Base-by-base conservation (phyloP, 2,329 filamentous ascomycete species). In the Fusarium sp. region DNA sequence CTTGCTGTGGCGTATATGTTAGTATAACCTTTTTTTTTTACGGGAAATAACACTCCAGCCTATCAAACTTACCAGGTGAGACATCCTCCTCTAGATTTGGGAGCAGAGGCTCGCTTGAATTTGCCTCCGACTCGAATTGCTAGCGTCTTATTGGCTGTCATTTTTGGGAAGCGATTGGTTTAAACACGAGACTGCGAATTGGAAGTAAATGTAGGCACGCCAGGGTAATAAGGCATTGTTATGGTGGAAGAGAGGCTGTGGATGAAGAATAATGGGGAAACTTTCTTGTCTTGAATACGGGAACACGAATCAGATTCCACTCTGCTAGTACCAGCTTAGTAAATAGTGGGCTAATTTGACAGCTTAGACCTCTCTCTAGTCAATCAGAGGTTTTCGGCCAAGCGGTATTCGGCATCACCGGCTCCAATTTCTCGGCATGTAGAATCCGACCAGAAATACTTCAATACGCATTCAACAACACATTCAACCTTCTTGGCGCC, bases 61-160 rank as follows among this genome's bases (percentile, higher is more conserved):
- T 47, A 46, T 45, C 12, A 25, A 58, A 52, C 62, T 2, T 65
- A 65, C 62, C 60, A 65, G 38, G 62, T 65, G 16, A 65, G 30
- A 9, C 62, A 65, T 32, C 62, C 62, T 1, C 20, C 64, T 29
- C 60, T 43, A 10, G 38, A 40, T n/a, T 65, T 65, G 6, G 59
- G 62, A 9, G 44, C 38, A 5, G 62, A 65, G 8, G 60, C 44
- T n/a, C 62, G 51, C 25, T 58, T 64, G 30, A 51, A 45, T 51
- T 64, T 65, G 38, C 32, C 32, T 22, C 58, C 45, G 1, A 52
- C 48, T 16, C 48, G 24, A 20, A 56, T 30, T 1, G 25, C 2
- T 3, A 63, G 9, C 1, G 6, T 12, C 2, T n/a, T 38, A 30
- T 43, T 63, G 27, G 47, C n/a, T 63, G 25, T 13, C 58, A 63